phyloP scores from a whole-genome alignment of 768 basidiomycete genomes.

The Tricholoma bakamatsutake region DNA sequence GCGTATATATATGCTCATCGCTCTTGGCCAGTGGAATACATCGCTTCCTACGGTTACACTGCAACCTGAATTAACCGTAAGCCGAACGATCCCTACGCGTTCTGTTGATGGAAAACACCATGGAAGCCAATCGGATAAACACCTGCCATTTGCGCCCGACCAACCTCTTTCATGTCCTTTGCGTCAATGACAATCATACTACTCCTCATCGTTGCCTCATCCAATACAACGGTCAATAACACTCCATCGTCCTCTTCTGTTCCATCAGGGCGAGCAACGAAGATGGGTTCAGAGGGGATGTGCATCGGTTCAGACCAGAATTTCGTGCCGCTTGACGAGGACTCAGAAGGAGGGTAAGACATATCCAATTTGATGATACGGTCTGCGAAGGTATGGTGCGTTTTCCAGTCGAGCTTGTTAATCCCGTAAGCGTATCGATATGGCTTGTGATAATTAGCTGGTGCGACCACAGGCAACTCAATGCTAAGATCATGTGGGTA shows the following conservation, averaged over 20 bases:
- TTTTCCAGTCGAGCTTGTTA: neutral
- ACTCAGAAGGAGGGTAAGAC: neutral
- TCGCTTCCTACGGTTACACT: no score
- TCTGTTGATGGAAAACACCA: neutral
- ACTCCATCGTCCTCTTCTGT: neutral
- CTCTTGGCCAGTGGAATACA: no score
- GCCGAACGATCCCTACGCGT: no score
- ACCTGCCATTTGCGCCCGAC: neutral
- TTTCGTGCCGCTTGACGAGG: neutral
- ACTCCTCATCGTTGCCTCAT: neutral
- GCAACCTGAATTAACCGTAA: no score
- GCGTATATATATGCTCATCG: no score
- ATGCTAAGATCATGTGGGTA: neutral
- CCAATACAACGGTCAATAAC: neutral
- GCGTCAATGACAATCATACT: neutral
- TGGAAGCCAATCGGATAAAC: neutral
- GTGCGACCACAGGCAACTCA: neutral
- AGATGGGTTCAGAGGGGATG: neutral
- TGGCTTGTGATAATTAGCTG: neutral
- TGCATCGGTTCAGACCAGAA: no score
- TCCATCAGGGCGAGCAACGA: neutral
- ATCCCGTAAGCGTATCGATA: neutral
- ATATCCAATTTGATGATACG: neutral
- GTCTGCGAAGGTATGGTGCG: no score
- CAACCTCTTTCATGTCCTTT: neutral